These are phyloP conservation scores for Candida jianshihensis DNA, from an alignment of 805 yeast species.

Conservation along the genomic window DNA sequence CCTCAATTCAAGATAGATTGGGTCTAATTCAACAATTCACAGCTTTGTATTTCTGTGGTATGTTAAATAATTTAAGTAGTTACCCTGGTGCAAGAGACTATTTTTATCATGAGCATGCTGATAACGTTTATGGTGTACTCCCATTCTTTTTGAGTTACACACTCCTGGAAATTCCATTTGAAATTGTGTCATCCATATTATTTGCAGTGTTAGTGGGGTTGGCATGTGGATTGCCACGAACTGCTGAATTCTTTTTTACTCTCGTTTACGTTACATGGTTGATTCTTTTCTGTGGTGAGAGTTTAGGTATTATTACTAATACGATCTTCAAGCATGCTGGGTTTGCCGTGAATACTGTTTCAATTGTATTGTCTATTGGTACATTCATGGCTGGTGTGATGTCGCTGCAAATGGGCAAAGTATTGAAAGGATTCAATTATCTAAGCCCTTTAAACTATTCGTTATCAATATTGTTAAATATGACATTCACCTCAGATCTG, in stretches of 20 bases:
- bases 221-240: constrained; percentile 67
- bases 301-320: constrained; percentile 75
- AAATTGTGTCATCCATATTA: constrained; percentile 48
- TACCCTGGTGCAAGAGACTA: constrained; percentile 71
- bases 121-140: constrained; percentile 59
- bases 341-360: constrained; percentile 68
- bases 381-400: constrained; percentile 80
- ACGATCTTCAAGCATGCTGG: constrained; percentile 71
- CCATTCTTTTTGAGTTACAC: constrained; percentile 62
- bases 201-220: constrained; percentile 60
- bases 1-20: constrained; percentile 58
- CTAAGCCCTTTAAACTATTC: constrained; percentile 74
- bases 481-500: constrained; percentile 41
- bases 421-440: constrained; percentile 66
- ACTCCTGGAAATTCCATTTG: constrained; percentile 60
- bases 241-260: constrained; percentile 59
- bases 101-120: constrained; percentile 75
- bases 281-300: constrained; percentile 71
- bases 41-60: constrained; percentile 72
- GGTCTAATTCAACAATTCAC: constrained; percentile 73
- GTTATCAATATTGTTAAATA: constrained; percentile 47
- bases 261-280: constrained; percentile 47
- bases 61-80: constrained; percentile 68
- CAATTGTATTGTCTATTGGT: constrained; percentile 61
- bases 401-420: constrained; percentile 67